Evolutionary conservation across 2,329 filamentous ascomycete species (phyloP), one percentile per base, ranked within the genome.

Genomic region (Coniochaeta sp.): DNA sequence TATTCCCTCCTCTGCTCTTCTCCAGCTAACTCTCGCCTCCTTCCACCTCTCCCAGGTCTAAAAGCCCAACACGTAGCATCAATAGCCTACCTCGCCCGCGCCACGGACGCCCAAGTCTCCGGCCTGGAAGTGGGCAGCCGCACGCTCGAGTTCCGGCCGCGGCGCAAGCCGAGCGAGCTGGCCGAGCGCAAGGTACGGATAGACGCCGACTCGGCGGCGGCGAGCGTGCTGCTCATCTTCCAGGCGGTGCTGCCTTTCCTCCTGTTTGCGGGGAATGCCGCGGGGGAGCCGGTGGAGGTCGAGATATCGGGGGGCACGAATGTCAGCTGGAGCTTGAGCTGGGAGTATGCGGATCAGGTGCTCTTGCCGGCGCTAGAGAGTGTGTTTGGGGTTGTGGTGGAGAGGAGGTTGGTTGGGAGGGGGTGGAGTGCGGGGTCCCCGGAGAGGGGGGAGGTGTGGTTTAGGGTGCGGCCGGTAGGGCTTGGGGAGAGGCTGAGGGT

Each of bases 281-380:
- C 62, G n/a, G 69, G 66, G 7, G 73, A 78, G 28, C 76, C 78
- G 1, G 72, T 86, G 24, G 74, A 76, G 33, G 64, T 87, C 6
- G 74, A 77, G 19, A 78, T 88, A 7, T 75, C 77, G 1, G 84
- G 84, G 6, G 84, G 85, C 17, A 87, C 84, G 1, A 87, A 88
- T 63, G 79, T 83, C 2, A 73, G 76, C 11, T 84, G 78, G 66
- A 84, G 83, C 0, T 74, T 78, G 1, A 83, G 79, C n/a, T 86
- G 77, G 61, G 84, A 88, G 66, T 88, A 87, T 66, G 71, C 87
- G 3, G 82, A 85, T 65, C 84, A 87, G 65, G 80, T 87, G 0
- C 74, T 88, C 1, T 70, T 86, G 34, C 84, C 84, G 2, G 73
- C 76, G 0, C 70, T 88, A 0, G 74, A 82, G 65, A 72, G 75